Evolutionary conservation across 2,329 filamentous ascomycete species (phyloP), one percentile per base, ranked within the genome.

Genomic region (Fusarium pseudocircinatum): DNA sequence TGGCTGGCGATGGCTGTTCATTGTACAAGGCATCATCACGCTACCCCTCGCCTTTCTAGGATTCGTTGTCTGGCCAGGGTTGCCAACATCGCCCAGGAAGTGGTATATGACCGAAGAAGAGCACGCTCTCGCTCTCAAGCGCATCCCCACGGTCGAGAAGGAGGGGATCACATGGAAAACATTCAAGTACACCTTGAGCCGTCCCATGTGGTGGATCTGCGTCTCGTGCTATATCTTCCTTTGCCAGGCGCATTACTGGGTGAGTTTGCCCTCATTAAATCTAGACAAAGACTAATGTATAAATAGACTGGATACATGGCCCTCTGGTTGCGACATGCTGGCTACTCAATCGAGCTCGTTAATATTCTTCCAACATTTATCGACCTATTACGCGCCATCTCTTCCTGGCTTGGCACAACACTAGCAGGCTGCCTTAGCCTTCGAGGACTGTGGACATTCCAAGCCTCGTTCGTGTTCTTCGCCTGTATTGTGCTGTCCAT

Each of bases 141-240:
- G 63, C 1, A 65, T 64, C 0, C 60, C 63, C 0, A 64, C 63
- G 1, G 60, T 57, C 1, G 63, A 65, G 14, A 36, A 64, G 4
- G 60, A 65, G 0, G 63, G 60, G 0, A 65, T 65, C 0, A 65
- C 63, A 4, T 65, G 47, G 63, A 64, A 65, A 28, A 65, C 63
- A 0, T 57, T 64, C 3, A 65, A 65, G 24, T 65, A 65, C 1
- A 64, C 63, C 0, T 5, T 65, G 1, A 34, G 32, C 1, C 47
- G 63, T 7, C 63, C 63, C 2, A 65, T 65, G 60, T 64, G 47
- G 63, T 65, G 63, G 63, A 64, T 65, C 0, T 65, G 63, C 5
- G 63, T 65, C 3, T 64, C 63, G 0, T 65, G 63, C 6, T 65
- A 65, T 1, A 57, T 65, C 9, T 65, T 57, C 4, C 2, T 65